phyloP scores from a whole-genome alignment of 1,139 yeast genomes.

The Suhomyces bokatorum region DNA sequence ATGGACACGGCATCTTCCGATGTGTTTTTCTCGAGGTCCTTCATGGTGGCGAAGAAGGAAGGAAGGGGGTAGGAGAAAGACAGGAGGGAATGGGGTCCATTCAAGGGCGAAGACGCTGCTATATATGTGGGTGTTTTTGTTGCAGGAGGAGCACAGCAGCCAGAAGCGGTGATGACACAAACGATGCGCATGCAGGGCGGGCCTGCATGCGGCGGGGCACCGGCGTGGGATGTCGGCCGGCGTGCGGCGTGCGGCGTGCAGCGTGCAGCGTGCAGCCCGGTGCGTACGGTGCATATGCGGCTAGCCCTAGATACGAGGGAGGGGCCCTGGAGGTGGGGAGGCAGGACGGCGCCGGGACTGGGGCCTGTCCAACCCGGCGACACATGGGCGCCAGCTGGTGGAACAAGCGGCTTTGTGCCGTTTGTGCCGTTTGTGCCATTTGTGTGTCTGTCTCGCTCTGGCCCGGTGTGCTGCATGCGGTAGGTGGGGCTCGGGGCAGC shows the following conservation, averaged over 20 bases:
- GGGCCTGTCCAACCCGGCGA: too few species aligned
- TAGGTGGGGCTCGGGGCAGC: constrained; percentile 2
- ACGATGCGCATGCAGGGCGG: neutral
- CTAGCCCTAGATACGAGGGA: too few species aligned
- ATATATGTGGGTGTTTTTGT: constrained; percentile 4
- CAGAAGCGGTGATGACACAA: constrained; percentile 1
- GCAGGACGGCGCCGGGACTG: too few species aligned
- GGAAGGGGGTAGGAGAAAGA: neutral
- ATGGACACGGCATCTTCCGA: constrained; percentile 29
- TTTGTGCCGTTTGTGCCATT: too few species aligned
- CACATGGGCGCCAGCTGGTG: too few species aligned
- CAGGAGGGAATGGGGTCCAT: neutral
- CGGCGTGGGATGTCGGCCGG: neutral
- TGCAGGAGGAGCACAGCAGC: neutral
- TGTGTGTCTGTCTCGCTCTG: neutral
- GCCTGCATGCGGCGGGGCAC: neutral
- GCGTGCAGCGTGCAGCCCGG: neutral
- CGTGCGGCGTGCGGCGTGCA: neutral
- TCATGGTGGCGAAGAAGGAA: constrained; percentile 2
- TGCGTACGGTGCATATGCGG: neutral
- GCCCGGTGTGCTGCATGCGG: neutral
- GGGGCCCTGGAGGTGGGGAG: too few species aligned
- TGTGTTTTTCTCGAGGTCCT: constrained; percentile 25
- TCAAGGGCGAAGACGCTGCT: neutral
- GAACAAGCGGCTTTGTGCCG: too few species aligned